A percentile compares a stretch with the other conserved stretches of the same genome.
Evolutionary conservation across 139 green algal species (phyloP).

Genomic region (Chlamydomonas incerta): DNA sequence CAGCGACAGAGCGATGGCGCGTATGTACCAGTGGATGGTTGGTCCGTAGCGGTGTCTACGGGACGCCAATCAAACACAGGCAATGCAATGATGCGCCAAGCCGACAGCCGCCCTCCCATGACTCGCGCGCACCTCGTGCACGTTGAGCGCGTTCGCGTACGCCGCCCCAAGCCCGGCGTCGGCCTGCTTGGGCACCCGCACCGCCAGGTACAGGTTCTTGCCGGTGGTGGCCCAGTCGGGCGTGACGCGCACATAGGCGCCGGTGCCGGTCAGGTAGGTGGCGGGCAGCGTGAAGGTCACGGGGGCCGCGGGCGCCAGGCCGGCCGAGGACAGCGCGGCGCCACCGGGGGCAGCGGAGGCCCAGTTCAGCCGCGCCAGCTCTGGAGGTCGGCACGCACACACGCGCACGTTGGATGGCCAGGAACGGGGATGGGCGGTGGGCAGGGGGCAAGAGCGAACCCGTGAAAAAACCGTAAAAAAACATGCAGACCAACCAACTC

Average conservation of each 20-base stretch:
- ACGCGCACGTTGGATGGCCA: no score
- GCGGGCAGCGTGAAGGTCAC: neutral
- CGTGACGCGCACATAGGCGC: neutral
- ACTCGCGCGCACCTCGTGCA: conserved; percentile 9
- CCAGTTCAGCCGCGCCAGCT: conserved; percentile 16
- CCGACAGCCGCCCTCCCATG: no score
- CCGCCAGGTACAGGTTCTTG: conserved; percentile 16
- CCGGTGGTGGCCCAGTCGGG: neutral
- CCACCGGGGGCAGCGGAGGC: neutral
- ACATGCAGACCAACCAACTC: no score
- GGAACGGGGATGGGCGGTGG: no score
- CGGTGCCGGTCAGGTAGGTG: conserved; percentile 5
- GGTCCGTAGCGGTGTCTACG: no score
- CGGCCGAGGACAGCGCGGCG: neutral
- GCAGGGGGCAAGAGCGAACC: no score
- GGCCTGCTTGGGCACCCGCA: neutral
- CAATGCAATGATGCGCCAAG: no score
- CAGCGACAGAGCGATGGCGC: no score
- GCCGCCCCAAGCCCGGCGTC: neutral
- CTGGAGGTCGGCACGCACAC: neutral
- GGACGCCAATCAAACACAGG: no score
- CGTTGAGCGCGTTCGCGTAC: neutral
- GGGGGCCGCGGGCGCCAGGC: neutral
- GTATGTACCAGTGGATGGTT: no score
- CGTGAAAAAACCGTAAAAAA: no score